Evolutionary conservation across 106 monocot genomes (phyloP).

Genomic region (Hemerocallis citrina): DNA sequence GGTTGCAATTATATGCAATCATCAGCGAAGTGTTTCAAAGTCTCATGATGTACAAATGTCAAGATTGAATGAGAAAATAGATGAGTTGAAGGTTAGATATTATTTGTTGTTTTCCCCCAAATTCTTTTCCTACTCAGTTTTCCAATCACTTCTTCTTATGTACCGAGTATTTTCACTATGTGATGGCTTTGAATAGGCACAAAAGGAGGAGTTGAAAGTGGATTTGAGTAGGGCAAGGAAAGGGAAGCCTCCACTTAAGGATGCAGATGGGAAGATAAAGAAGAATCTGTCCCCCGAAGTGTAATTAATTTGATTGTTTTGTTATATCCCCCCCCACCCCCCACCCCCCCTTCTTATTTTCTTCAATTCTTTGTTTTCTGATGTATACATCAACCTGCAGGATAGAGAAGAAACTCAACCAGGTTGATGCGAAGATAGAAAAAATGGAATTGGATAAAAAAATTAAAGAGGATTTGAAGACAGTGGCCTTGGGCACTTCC

Average conservation of each 20-base stretch:
- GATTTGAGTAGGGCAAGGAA: conserved; percentile 38
- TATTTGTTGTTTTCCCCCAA: background rate
- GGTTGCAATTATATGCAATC: conserved; percentile 61
- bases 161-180: background rate
- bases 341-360: background rate
- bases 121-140: background rate
- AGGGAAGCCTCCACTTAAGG: conserved; percentile 46
- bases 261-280: conserved; percentile 32
- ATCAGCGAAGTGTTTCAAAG: conserved; percentile 48
- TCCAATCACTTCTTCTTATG: background rate
- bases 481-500: conserved; percentile 56
- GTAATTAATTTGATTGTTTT: conserved; percentile 13
- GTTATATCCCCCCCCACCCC: background rate
- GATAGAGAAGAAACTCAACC: conserved; percentile 34
- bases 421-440: conserved; percentile 45
- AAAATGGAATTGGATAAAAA: conserved; percentile 52
- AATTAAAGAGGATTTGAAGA: conserved; percentile 52
- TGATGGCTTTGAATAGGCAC: conserved; percentile 14
- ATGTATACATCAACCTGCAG: conserved; percentile 10
- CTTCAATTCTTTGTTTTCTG: background rate
- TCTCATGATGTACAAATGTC: conserved; percentile 46
- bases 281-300: conserved; percentile 23
- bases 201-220: conserved; percentile 37
- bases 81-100: conserved; percentile 27
- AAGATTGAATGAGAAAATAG: conserved; percentile 33